Evolutionary conservation across 2,329 filamentous ascomycete species (phyloP).

Genomic region (Decorospora gaudefroyi): DNA sequence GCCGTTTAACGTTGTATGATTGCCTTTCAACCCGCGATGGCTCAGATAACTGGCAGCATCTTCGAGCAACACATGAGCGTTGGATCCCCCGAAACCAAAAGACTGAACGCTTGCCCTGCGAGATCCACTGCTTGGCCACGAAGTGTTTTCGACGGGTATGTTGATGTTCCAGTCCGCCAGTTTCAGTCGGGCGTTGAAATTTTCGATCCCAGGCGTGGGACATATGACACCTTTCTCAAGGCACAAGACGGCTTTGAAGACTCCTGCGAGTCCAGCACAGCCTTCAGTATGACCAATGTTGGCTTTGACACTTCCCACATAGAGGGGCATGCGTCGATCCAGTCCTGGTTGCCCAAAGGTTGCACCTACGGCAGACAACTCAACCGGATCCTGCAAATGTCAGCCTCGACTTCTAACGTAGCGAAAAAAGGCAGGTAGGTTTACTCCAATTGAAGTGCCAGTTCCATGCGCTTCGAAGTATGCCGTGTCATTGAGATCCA

Average conservation of each 20-base stretch:
- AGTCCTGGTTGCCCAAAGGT: no score
- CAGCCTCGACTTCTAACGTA: no score
- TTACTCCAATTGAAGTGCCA: constrained; percentile 55
- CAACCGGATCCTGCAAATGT: no score
- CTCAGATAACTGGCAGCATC: constrained; percentile 8
- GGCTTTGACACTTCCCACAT: constrained; percentile 37
- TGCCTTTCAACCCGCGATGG: constrained; percentile 5
- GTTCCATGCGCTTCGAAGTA: constrained; percentile 53
- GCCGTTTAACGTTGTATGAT: constrained; percentile 27
- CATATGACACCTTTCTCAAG: constrained; percentile 48
- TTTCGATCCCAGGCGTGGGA: constrained; percentile 27
- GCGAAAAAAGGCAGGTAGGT: no score
- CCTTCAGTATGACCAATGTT: constrained; percentile 44
- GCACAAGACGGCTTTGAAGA: constrained; percentile 49
- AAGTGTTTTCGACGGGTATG: constrained; percentile 10
- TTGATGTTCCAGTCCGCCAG: constrained; percentile 7
- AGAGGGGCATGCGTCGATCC: no score
- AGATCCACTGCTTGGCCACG: constrained; percentile 30
- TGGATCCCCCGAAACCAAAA: constrained; percentile 54
- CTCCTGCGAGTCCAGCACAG: constrained; percentile 27
- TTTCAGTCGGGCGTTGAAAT: constrained; percentile 7
- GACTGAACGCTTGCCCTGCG: constrained; percentile 53
- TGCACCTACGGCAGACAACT: no score
- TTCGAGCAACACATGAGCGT: constrained; percentile 33
- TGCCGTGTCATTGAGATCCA: constrained; percentile 32